Evolutionary conservation across 352 stramenopile species (phyloP).

Genomic region (Phytophthora agathidicida): DNA sequence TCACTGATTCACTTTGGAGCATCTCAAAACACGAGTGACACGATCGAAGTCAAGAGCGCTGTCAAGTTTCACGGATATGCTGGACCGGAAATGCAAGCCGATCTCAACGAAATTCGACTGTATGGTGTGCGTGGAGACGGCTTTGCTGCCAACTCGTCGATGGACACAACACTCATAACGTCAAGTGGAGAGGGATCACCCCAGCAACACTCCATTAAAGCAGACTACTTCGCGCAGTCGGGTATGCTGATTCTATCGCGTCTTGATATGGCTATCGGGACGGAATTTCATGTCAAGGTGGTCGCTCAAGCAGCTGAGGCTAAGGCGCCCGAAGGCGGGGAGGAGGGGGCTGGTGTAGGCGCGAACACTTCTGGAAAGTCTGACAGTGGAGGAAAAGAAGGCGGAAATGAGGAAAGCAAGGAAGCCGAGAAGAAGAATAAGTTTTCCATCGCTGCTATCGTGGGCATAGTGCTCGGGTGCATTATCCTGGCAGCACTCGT

Average conservation of each 20-base stretch:
- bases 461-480: constrained; percentile 51
- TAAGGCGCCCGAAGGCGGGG: constrained; percentile 17
- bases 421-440: constrained; percentile 22
- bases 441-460: constrained; percentile 44
- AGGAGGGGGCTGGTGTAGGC: constrained; percentile 22
- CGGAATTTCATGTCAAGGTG: constrained; percentile 56
- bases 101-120: constrained; percentile 56
- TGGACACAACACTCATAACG: constrained; percentile 34
- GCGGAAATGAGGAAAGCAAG: constrained; percentile 6
- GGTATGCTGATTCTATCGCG: constrained; percentile 63
- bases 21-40: constrained; percentile 39
- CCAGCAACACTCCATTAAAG: constrained; percentile 33
- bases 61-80: constrained; percentile 54
- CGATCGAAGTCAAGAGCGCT: constrained; percentile 48
- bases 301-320: constrained; percentile 24
- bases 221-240: constrained; percentile 72
- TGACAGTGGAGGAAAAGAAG: constrained; percentile 17
- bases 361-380: constrained; percentile 33
- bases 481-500: constrained; percentile 50
- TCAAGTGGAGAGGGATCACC: constrained; percentile 8
- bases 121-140: constrained; percentile 52
- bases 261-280: constrained; percentile 49
- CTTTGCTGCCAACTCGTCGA: constrained; percentile 67
- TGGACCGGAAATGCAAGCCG: constrained; percentile 69
- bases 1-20: constrained; percentile 55